A percentile compares a stretch with the other conserved stretches of the same genome.
Conservation (phyloP, 441 rosid genomes). For the Euphorbia schlechtendalii region DNA sequence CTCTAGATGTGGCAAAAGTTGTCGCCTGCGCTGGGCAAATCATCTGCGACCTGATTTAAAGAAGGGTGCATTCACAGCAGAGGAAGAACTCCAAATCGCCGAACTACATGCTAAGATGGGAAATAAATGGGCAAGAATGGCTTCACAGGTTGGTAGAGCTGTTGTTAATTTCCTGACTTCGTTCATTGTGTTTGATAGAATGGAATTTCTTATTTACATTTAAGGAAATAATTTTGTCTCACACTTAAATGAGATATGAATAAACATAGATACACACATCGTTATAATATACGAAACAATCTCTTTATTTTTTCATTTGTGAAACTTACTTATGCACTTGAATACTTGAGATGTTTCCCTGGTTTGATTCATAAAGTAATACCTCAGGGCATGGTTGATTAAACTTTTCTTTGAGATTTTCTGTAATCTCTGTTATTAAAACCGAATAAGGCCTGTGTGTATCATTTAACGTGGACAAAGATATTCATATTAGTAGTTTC, state of each 20-base stretch:
- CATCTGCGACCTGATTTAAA: slow-evolving; percentile 93
- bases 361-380: neutral
- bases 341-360: neutral
- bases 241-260: neutral
- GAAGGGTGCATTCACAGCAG: slow-evolving; percentile 90
- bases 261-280: neutral
- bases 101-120: slow-evolving; percentile 94
- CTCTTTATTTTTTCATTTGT: neutral
- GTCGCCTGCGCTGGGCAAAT: slow-evolving; percentile 95
- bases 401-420: neutral
- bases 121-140: slow-evolving; percentile 99
- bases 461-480: neutral
- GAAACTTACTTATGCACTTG: neutral
- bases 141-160: slow-evolving; percentile 69
- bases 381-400: neutral
- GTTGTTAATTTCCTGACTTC: neutral
- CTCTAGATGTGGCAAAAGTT: slow-evolving; percentile 97
- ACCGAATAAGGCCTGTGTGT: neutral
- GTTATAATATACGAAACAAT: neutral
- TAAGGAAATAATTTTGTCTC: neutral
- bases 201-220: neutral
- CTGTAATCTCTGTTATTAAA: neutral
- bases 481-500: neutral
- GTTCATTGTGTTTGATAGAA: neutral
- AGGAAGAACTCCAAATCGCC: slow-evolving; percentile 76